Percentiles rank a stretch among this genome's conserved stretches.
phyloP scores from a whole-genome alignment of 2,329 filamentous ascomycete species.

The Phaeosphaeriaceae sp. region DNA sequence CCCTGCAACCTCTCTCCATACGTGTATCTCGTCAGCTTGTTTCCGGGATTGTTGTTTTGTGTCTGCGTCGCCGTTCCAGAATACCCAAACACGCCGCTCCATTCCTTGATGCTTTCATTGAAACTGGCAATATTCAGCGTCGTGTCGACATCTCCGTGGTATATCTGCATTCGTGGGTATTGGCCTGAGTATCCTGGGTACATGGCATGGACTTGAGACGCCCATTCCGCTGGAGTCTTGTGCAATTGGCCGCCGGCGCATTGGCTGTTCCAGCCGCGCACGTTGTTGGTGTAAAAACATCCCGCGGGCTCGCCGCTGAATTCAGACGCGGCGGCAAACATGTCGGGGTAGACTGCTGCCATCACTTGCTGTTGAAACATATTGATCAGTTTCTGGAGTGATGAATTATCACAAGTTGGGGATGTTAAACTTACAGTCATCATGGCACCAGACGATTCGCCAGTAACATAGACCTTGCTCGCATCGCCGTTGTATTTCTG shows the following conservation, averaged over 20 bases:
- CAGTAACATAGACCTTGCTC: constrained; percentile 1
- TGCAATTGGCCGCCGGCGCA: constrained; percentile 29
- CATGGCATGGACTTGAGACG: constrained; percentile 38
- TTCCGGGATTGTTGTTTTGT: not conserved
- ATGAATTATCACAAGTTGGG: no score
- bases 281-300: constrained; percentile 53
- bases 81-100: constrained; percentile 31
- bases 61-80: constrained; percentile 7
- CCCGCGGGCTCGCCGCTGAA: constrained; percentile 39
- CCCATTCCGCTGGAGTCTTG: constrained; percentile 39
- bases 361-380: constrained; percentile 2
- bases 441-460: constrained; percentile 1
- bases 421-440: not conserved
- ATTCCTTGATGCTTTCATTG: constrained; percentile 37
- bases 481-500: constrained; percentile 2
- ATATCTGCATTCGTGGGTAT: constrained; percentile 46
- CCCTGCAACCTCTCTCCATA: constrained; percentile 36
- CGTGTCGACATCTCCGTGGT: constrained; percentile 46
- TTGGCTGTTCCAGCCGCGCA: constrained; percentile 18
- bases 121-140: constrained; percentile 36
- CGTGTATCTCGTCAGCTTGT: constrained; percentile 22
- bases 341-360: constrained; percentile 27
- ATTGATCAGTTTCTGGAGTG: no score
- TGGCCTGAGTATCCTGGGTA: constrained; percentile 47
- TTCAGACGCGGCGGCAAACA: constrained; percentile 31